Evolutionary conservation across 306 rosid genomes (phyloP), one percentile per base, ranked within the genome.

Genomic region (Lathyrus oleraceus): DNA sequence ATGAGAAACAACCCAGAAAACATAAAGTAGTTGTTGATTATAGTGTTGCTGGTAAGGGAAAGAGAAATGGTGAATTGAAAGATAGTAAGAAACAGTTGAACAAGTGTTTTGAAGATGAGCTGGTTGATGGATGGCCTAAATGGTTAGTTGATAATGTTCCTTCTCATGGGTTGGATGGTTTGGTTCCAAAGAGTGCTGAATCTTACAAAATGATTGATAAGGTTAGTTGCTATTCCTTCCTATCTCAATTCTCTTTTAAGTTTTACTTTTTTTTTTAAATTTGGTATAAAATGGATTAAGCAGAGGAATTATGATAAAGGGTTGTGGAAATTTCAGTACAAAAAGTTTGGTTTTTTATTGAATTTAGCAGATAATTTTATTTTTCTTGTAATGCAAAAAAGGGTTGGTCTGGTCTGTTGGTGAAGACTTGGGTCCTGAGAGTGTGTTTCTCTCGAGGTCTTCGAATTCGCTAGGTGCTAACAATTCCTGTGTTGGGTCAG

Each of bases 151-250:
- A 79, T 52, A 79, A 79, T 73, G 79, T 79, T 69, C 83, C 79
- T 43, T 1, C n/a, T 11, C 67, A 73, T 8, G 48, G 42, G 0
- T 79, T 94, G 74, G 74, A 79, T 62, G 85, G 84, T 25, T 70
- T 94, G 84, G 84, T 88, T 63, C 95, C 94, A 15, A 91, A 42
- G 79, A 88, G 90, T 74, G 96, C 91, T 30, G 98, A 90, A 27
- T 86, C 96, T 10, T 90, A 78, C 78, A 85, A 70, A 69, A 90
- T 85, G 87, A 81, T 93, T 59, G 91, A 58, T 57, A 94, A 93
- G 94, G 98, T 57, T 1, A 3, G 17, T 5, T 8, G 2, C 28
- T 84, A 27, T n/a, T 36, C 49, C 0, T 65, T 64, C 48, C 21
- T 61, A 7, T 73, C 17, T 54, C 1, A 13, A 28, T 27, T 65